Conservation (phyloP, 345 rosid species). For the Pistacia atlantica region DNA sequence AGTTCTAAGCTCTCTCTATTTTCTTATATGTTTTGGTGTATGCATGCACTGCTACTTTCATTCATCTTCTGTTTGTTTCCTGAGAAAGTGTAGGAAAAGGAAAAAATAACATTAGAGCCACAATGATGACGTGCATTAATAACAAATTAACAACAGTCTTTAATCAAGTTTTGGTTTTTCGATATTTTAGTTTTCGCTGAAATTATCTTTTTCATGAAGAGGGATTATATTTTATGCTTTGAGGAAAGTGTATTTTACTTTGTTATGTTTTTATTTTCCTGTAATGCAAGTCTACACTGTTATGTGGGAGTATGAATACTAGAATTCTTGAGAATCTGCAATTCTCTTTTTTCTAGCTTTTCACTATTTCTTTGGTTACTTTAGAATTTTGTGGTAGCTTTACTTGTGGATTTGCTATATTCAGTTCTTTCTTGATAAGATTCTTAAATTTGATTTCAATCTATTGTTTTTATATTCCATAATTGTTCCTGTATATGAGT, state of each 20-base stretch:
- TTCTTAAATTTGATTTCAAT: background rate
- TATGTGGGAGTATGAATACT: background rate
- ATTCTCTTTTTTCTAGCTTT: background rate
- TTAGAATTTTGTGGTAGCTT: too few species aligned
- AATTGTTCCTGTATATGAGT: background rate
- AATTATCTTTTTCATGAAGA: background rate
- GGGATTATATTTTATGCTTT: background rate
- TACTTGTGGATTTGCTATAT: too few species aligned
- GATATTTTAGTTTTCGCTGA: background rate
- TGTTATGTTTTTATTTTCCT: too few species aligned
- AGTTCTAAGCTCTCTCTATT: background rate
- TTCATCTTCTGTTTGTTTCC: slow-evolving; percentile 6
- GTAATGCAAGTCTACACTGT: background rate
- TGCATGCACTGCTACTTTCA: background rate
- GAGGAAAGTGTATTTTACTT: background rate
- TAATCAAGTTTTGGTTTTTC: background rate
- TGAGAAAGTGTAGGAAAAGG: slow-evolving; percentile 6
- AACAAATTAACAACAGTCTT: too few species aligned
- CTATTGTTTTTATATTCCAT: background rate
- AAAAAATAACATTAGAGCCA: background rate
- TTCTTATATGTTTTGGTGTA: background rate
- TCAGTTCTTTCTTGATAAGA: background rate
- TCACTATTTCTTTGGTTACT: background rate
- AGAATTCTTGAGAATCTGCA: background rate
- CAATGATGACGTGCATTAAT: background rate